phyloP scores from a whole-genome alignment of 495 filamentous ascomycete genomes.

The Clohesyomyces aquaticus region DNA sequence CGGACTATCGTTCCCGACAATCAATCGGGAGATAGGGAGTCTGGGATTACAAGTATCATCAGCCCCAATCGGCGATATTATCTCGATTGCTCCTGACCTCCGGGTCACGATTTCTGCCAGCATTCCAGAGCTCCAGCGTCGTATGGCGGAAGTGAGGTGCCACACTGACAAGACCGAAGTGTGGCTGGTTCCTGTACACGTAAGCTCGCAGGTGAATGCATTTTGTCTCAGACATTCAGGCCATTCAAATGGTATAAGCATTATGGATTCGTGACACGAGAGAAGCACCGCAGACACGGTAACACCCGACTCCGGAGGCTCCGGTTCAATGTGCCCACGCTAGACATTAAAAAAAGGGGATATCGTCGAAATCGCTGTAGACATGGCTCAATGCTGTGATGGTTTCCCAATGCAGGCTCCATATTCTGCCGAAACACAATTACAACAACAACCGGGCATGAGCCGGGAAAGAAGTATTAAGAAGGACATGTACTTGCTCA shows the following conservation, averaged over 20 bases:
- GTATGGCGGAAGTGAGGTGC: no score
- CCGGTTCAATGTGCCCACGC: background rate
- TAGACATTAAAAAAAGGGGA: constrained; percentile 12
- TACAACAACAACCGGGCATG: background rate
- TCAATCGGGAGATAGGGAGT: background rate
- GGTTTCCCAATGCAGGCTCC: background rate
- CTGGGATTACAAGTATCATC: background rate
- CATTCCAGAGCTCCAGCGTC: no score
- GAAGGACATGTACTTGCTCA: background rate
- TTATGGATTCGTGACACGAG: background rate
- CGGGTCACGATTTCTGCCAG: no score
- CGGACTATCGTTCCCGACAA: background rate
- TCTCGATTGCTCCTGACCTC: no score
- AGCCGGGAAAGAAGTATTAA: background rate
- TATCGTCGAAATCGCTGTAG: constrained; percentile 14
- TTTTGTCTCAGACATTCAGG: constrained; percentile 5
- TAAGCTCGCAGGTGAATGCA: background rate
- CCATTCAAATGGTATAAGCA: background rate
- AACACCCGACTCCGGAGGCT: constrained; percentile 8
- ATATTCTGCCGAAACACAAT: background rate
- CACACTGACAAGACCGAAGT: no score
- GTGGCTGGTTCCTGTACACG: background rate
- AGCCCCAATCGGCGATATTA: background rate
- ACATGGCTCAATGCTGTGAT: background rate
- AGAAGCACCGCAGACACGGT: background rate